A percentile compares a stretch with the other conserved stretches of the same genome.
Conservation (phyloP, 2,329 filamentous ascomycete species). For the Trichoderma brevicompactum region DNA sequence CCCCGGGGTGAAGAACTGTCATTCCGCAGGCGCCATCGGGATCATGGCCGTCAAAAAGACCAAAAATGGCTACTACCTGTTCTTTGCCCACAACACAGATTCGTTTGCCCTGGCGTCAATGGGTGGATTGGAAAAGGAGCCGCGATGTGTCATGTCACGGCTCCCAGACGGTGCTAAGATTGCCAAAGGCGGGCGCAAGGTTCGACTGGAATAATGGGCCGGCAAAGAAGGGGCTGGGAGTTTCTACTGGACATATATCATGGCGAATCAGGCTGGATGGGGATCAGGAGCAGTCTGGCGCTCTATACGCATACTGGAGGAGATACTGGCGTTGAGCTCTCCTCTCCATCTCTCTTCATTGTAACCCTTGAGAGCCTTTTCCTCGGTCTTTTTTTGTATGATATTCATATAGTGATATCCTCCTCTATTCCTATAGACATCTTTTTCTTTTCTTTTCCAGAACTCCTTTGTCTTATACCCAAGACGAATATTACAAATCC, state of each 20-base stretch:
- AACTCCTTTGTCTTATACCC: conserved; percentile 7
- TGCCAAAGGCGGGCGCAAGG: conserved; percentile 59
- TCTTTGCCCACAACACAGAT: conserved; percentile 97
- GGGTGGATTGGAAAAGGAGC: conserved; percentile 74
- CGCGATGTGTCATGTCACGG: conserved; percentile 87
- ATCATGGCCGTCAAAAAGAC: conserved; percentile 89
- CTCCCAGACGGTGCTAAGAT: conserved; percentile 58
- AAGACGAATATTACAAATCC: neutral
- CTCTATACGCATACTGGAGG: neutral
- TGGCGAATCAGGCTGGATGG: neutral
- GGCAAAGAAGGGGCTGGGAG: neutral
- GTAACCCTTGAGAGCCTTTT: neutral
- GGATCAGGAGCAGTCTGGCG: neutral
- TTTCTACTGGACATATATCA: neutral
- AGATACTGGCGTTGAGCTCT: conserved; percentile 2
- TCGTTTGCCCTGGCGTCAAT: conserved; percentile 86
- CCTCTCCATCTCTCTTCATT: neutral
- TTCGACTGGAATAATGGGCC: conserved; percentile 39
- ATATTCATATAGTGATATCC: conserved; percentile 37
- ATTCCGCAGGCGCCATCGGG: conserved; percentile 85
- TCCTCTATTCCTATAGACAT: conserved; percentile 35
- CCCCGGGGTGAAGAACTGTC: conserved; percentile 78
- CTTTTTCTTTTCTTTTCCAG: conserved; percentile 10
- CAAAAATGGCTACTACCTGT: conserved; percentile 74
- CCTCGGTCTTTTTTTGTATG: conserved; percentile 27